Conservation (phyloP, 2,329 filamentous ascomycete species). For the Graphilbum ipis-grandicollis region DNA sequence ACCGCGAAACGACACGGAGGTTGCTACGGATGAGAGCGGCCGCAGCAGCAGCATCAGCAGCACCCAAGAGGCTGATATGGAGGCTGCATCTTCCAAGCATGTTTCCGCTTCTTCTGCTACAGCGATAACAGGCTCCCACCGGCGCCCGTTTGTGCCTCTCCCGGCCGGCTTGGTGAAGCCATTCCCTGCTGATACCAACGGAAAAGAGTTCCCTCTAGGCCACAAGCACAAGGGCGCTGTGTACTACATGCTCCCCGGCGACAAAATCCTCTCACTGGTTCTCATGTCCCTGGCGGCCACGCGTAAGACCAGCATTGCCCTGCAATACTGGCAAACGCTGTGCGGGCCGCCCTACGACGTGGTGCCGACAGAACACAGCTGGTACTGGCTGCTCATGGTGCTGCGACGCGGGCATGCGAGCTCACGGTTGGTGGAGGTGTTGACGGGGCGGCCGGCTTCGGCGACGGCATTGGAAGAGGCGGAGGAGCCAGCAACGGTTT, state of each 20-base stretch:
- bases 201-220: not conserved
- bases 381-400: constrained; percentile 48
- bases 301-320: constrained; percentile 42
- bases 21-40: no score
- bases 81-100: no score
- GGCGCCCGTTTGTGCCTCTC: constrained; percentile 1
- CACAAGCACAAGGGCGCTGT: not conserved
- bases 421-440: constrained; percentile 36
- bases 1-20: no score
- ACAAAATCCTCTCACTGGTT: constrained; percentile 50
- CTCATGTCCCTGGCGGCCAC: constrained; percentile 45
- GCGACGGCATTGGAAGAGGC: no score
- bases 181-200: not conserved
- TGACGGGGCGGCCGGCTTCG: constrained; percentile 21
- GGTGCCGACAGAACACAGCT: constrained; percentile 54
- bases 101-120: no score
- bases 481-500: no score
- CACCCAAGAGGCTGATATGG: no score
- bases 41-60: no score
- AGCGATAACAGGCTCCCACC: not conserved
- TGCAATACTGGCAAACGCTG: constrained; percentile 63
- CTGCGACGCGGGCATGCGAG: constrained; percentile 52
- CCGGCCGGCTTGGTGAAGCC: not conserved
- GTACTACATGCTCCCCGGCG: constrained; percentile 25
- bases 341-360: constrained; percentile 41